These are phyloP conservation scores for Thalia dealbata DNA, from an alignment of 176 grass and related monocot genomes.

Conservation along the genomic window DNA sequence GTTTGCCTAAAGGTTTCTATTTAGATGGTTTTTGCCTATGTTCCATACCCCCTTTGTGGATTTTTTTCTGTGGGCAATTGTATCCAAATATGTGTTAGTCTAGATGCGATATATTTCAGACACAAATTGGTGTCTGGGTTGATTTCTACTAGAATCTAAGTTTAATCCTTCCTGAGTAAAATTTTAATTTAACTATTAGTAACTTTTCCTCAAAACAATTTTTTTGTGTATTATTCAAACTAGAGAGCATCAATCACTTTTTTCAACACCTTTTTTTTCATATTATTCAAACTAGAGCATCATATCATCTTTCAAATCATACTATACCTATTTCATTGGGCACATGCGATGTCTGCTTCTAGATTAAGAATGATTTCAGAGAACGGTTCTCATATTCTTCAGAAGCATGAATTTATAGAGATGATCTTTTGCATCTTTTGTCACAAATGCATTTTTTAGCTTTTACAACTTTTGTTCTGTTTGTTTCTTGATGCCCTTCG, in stretches of 20 bases:
- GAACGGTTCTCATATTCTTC: neutral
- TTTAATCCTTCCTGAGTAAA: no score
- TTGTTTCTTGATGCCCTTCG: neutral
- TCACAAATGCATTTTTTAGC: neutral
- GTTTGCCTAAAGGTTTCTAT: no score
- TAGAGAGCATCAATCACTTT: neutral
- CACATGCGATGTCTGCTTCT: neutral
- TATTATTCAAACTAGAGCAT: neutral
- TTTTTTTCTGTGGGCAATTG: neutral
- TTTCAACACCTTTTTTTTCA: no score
- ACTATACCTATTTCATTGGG: neutral
- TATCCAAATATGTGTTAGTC: neutral
- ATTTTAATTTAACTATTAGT: no score
- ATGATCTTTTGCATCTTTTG: neutral
- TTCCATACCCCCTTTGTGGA: neutral
- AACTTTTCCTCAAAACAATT: no score
- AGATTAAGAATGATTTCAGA: neutral
- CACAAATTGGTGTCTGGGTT: neutral
- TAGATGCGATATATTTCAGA: neutral
- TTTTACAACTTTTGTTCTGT: neutral
- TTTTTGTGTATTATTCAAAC: neutral
- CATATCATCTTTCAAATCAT: neutral
- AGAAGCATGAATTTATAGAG: neutral
- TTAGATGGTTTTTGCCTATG: neutral
- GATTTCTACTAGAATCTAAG: neutral